These are phyloP conservation scores for Juglanconis sp. DNA, from an alignment of 2,329 filamentous ascomycete species.

Conservation along the genomic window DNA sequence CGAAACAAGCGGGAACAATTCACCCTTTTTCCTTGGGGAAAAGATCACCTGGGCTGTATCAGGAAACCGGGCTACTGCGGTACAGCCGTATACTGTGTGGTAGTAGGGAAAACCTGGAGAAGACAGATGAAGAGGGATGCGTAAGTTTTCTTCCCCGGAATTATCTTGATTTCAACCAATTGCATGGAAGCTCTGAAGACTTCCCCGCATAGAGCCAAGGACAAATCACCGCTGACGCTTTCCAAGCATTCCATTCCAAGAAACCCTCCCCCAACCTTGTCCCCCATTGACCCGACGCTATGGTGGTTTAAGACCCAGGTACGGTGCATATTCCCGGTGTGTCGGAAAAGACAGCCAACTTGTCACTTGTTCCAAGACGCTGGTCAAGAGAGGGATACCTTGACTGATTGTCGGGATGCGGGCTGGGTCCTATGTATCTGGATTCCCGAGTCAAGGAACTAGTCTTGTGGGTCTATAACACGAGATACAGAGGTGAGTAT, in stretches of 20 bases:
- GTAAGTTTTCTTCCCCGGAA: slow-evolving; percentile 5
- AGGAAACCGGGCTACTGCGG: too few species aligned
- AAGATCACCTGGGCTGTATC: not conserved
- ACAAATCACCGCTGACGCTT: slow-evolving; percentile 13
- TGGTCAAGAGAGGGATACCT: too few species aligned
- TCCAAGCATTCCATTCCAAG: not conserved
- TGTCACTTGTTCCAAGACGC: too few species aligned
- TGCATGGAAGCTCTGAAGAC: not conserved
- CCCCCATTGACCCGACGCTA: not conserved
- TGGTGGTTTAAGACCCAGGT: too few species aligned
- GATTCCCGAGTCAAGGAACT: not conserved
- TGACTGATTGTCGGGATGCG: too few species aligned
- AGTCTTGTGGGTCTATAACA: not conserved
- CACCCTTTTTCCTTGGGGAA: not conserved
- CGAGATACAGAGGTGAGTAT: not conserved
- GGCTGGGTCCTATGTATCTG: too few species aligned
- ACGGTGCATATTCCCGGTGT: too few species aligned
- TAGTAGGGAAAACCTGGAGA: not conserved
- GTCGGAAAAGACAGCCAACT: too few species aligned
- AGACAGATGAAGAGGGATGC: not conserved
- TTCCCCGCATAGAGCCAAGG: slow-evolving; percentile 10
- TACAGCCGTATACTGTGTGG: not conserved
- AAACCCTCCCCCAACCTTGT: not conserved
- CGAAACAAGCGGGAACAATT: not conserved
- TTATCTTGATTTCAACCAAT: not conserved